Conservation (phyloP, 2,329 filamentous ascomycete genomes). For the Claviceps spartinae region DNA sequence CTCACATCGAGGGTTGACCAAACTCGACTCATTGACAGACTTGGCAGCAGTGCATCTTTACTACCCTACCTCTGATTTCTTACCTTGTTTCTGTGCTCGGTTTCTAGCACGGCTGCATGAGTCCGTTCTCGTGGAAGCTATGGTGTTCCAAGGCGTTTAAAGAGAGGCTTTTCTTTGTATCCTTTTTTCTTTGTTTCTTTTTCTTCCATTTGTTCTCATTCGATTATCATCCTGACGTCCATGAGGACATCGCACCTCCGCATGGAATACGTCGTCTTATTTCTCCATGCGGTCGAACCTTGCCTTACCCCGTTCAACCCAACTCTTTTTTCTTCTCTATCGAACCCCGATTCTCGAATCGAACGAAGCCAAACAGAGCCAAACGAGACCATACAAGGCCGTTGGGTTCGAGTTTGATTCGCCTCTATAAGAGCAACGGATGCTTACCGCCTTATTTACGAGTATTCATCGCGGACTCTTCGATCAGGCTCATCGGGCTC, state of each 20-base stretch:
- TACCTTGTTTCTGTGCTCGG: not conserved
- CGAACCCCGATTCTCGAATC: not conserved
- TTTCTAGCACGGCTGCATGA: not conserved
- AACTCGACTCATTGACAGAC: not conserved
- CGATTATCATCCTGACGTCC: too few relatives aligned
- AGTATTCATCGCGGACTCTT: not conserved
- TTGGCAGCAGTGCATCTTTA: not conserved
- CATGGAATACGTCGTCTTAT: not conserved
- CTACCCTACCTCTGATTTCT: not conserved
- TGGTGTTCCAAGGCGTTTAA: constrained; percentile 4
- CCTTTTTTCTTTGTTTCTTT: not conserved
- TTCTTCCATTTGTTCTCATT: not conserved
- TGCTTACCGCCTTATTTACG: not conserved
- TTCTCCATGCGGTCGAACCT: not conserved
- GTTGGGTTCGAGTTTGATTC: not conserved
- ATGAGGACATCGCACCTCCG: not conserved
- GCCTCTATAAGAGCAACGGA: not conserved
- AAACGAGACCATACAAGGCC: not conserved
- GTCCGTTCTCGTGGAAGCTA: not conserved
- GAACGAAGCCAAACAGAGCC: not conserved
- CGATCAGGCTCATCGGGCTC: not conserved
- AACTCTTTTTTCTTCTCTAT: not conserved
- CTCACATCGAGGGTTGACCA: constrained; percentile 63
- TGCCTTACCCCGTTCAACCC: not conserved
- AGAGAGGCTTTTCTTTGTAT: not conserved